Evolutionary conservation across 1,284 basidiomycete species (phyloP).

Genomic region (Malassezia vespertilionis): DNA sequence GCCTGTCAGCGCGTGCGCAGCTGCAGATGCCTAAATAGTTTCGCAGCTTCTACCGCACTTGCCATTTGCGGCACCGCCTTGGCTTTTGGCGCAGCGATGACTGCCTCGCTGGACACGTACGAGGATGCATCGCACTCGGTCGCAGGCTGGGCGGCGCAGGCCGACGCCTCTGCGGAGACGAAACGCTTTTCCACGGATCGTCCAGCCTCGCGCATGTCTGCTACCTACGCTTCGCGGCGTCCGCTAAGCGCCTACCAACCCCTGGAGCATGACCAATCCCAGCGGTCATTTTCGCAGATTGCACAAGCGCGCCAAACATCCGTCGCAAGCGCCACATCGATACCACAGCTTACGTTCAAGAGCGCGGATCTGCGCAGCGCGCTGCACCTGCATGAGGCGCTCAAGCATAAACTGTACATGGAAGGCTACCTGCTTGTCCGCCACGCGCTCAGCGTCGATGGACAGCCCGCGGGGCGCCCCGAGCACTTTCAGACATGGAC

Average conservation of each 20-base stretch:
- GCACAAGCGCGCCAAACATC: constrained; percentile 28
- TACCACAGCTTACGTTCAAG: constrained; percentile 40
- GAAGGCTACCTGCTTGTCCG: constrained; percentile 43
- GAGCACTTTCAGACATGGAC: constrained; percentile 37
- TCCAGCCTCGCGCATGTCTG: constrained; percentile 10
- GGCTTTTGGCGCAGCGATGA: no score
- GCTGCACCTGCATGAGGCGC: constrained; percentile 39
- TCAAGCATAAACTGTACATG: constrained; percentile 44
- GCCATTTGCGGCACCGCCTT: no score
- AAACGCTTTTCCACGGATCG: constrained; percentile 12
- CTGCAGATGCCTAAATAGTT: no score
- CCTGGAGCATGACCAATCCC: constrained; percentile 26
- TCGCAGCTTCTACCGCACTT: no score
- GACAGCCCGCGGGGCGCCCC: constrained; percentile 31
- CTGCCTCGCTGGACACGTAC: no score
- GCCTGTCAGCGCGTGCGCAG: no score
- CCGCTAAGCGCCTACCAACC: constrained; percentile 43
- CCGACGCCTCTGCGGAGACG: background rate
- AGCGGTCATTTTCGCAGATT: constrained; percentile 1
- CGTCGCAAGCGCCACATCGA: constrained; percentile 23
- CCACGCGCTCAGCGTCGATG: constrained; percentile 38
- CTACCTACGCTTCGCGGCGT: constrained; percentile 20
- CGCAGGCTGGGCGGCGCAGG: background rate
- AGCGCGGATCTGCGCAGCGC: constrained; percentile 39
- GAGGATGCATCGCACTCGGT: background rate